Conservation (phyloP, 345 rosid species). For the Moricandia arvensis region DNA sequence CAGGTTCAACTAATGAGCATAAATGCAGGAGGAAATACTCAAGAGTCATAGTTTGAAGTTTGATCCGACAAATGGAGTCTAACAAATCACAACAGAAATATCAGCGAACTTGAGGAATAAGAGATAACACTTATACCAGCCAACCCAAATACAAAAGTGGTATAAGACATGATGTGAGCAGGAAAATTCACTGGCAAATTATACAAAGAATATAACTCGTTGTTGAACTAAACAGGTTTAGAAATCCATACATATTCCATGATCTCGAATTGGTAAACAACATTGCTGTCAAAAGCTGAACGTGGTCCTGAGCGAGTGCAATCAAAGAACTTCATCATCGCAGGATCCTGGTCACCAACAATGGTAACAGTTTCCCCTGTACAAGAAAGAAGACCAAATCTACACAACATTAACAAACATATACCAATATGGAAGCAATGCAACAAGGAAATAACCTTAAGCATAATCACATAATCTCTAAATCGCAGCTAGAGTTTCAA, state of each 20-base stretch:
- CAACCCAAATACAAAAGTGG: not conserved
- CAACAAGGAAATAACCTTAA: not conserved
- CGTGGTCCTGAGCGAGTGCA: constrained; percentile 96
- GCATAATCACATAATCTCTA: not conserved
- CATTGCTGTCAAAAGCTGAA: constrained; percentile 83
- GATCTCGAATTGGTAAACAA: constrained; percentile 89
- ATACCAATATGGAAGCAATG: not conserved
- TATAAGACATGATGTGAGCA: not conserved
- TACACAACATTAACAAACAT: constrained; percentile 2
- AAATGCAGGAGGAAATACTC: not conserved
- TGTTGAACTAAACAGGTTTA: not conserved
- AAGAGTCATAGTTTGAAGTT: not conserved
- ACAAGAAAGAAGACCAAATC: constrained; percentile 18
- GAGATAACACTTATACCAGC: not conserved
- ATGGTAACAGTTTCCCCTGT: constrained; percentile 87
- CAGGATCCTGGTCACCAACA: constrained; percentile 82
- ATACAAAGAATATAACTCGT: not conserved
- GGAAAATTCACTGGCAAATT: not conserved
- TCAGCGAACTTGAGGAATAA: not conserved
- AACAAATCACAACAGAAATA: not conserved
- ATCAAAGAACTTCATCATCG: constrained; percentile 80
- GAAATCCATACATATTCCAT: constrained; percentile 83
- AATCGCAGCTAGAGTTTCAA: not conserved
- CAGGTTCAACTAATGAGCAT: not conserved
- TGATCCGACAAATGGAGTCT: not conserved